Base-by-base conservation (phyloP, 139 green algal genomes). In the Asterochloris erici region DNA sequence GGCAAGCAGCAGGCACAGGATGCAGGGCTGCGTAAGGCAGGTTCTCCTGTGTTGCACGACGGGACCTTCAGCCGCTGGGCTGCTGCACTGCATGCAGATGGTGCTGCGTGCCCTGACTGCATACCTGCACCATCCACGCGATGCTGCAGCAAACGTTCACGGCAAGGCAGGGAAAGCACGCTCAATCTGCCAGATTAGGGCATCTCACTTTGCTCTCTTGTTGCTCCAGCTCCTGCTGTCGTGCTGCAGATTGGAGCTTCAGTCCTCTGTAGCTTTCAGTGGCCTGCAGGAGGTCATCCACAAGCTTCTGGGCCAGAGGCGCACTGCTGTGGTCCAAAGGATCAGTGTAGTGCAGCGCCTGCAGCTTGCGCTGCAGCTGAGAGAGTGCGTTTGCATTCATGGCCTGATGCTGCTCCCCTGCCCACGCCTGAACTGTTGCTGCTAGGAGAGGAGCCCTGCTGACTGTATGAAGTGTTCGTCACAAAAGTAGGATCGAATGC, bases 231-330 rank as follows among this genome's bases (percentile, higher is more conserved):
- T 95, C 91, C 79, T 93, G 89, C 0, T 82, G 79, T 77, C 91
- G 85, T 70, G 84, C 85, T 14, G 81, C 84, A 16, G 78, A 79
- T 78, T 92, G 83, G 28, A 91, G 84, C 81, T 95, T 93, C 13
- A 92, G 29, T 12, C 63, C 81, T 6, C 89, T 76, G 60, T 91
- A 93, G 73, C 83, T 90, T 62, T 95, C 92, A 24, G 89, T 95
- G 0, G 88, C 89, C 61, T 93, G 88, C 23, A 95, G 82, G 27
- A 95, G 38, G 73, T 95, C 92, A 64, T 93, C 87, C 0, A 93
- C 82, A 13, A 95, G 81, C 75, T 89, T 87, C 11, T 86, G 80
- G 14, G 92, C 86, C 15, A 95, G 77, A 13, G 88, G 86, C 2
- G 79, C 89, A 71, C 82, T 90, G 28, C 63, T 19, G 10, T 81